These are phyloP conservation scores for Chrysanthemum seticuspe DNA, from an alignment of 129 eudicot species.

Conservation along the genomic window DNA sequence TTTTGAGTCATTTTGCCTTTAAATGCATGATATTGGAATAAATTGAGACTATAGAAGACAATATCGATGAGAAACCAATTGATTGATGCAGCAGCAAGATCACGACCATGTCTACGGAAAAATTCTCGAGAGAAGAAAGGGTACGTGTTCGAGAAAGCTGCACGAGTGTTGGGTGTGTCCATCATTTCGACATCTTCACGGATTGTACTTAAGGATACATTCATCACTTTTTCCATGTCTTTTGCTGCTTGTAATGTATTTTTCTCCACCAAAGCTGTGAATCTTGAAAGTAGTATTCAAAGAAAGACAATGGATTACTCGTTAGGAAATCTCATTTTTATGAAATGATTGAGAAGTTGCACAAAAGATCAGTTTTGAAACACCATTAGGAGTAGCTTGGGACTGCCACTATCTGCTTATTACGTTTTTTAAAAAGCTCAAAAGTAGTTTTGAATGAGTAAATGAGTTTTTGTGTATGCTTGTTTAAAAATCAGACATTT, in stretches of 20 bases:
- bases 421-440: too few species aligned
- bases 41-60: constrained; percentile 52
- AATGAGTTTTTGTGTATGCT: too few species aligned
- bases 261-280: constrained; percentile 60
- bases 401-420: too few species aligned
- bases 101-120: constrained; percentile 53
- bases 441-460: too few species aligned
- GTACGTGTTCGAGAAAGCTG: constrained; percentile 33
- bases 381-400: too few species aligned
- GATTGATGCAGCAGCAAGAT: constrained; percentile 42
- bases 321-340: background rate
- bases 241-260: constrained; percentile 52
- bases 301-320: background rate
- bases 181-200: constrained; percentile 22
- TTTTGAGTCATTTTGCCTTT: constrained; percentile 1
- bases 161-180: constrained; percentile 24
- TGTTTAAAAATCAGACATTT: too few species aligned
- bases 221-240: constrained; percentile 55
- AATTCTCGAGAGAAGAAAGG: constrained; percentile 47
- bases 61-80: constrained; percentile 53
- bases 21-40: constrained; percentile 43
- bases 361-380: too few species aligned
- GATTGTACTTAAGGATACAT: constrained; percentile 36
- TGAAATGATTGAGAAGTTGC: too few species aligned
- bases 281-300: constrained; percentile 14